phyloP scores from a whole-genome alignment of 192 early-diverging fungal genomes.

The Backusella mclennaniae region DNA sequence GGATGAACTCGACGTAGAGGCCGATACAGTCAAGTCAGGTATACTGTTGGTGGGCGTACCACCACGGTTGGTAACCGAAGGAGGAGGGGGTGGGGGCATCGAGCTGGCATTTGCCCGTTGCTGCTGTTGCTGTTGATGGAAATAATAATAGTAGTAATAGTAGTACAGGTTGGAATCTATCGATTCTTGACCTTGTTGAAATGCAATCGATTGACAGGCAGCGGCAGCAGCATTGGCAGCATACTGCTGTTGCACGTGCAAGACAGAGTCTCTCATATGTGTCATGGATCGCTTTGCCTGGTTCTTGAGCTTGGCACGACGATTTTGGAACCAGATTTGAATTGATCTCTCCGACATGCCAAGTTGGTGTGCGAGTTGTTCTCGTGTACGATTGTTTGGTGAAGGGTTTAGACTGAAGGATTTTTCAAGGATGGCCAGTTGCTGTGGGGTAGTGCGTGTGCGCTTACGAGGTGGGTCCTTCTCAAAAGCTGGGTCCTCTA shows the following conservation, averaged over 20 bases:
- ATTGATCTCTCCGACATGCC: constrained; percentile 73
- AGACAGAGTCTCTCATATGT: constrained; percentile 12
- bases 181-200: constrained; percentile 13
- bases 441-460: constrained; percentile 62
- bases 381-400: constrained; percentile 63
- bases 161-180: constrained; percentile 28
- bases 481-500: background rate
- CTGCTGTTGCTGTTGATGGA: constrained; percentile 30
- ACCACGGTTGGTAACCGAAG: background rate
- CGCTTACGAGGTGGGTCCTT: constrained; percentile 48
- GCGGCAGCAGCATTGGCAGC: constrained; percentile 30
- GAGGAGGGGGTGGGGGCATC: background rate
- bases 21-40: constrained; percentile 3
- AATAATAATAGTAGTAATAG: constrained; percentile 37
- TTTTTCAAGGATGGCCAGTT: constrained; percentile 63
- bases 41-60: background rate
- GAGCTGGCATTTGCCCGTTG: background rate
- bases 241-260: constrained; percentile 24
- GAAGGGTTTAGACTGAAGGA: constrained; percentile 68
- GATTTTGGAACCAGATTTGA: constrained; percentile 88
- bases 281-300: constrained; percentile 31
- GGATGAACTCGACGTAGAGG: constrained; percentile 14
- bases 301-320: constrained; percentile 74
- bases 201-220: constrained; percentile 22
- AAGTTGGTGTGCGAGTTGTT: constrained; percentile 61